Evolutionary conservation across 1,284 basidiomycete species (phyloP).

Genomic region (Moesziomyces aphidis): DNA sequence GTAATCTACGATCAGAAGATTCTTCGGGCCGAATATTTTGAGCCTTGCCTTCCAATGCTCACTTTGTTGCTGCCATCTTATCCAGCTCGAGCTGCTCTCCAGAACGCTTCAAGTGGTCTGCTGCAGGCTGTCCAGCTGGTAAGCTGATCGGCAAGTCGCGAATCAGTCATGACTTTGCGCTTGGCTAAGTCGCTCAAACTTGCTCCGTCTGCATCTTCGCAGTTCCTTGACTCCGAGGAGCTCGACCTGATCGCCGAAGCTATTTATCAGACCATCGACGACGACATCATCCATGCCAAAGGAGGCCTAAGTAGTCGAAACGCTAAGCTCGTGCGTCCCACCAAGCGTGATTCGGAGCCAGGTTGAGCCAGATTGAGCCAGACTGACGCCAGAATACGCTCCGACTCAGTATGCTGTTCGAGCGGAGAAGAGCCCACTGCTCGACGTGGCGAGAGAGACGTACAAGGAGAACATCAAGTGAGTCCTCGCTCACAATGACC

Average conservation of each 20-base stretch:
- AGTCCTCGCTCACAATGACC: neutral
- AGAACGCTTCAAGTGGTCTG: constrained; percentile 74
- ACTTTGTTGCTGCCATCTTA: constrained; percentile 64
- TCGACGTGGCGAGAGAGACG: constrained; percentile 91
- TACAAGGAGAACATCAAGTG: constrained; percentile 81
- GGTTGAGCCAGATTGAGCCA: no score
- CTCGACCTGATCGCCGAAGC: constrained; percentile 75
- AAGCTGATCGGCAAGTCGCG: constrained; percentile 16
- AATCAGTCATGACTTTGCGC: no score
- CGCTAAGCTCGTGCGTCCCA: constrained; percentile 26
- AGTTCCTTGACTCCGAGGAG: constrained; percentile 80
- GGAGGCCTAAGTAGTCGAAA: constrained; percentile 28
- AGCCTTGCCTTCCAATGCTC: no score
- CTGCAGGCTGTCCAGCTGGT: constrained; percentile 76
- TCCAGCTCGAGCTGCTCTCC: constrained; percentile 74
- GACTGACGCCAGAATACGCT: neutral
- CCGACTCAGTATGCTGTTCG: constrained; percentile 78
- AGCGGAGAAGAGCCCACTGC: constrained; percentile 80
- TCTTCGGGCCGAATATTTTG: no score
- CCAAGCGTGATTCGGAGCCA: no score
- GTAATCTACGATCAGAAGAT: no score
- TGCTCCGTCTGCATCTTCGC: neutral
- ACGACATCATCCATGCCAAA: constrained; percentile 70
- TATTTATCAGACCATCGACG: constrained; percentile 78
- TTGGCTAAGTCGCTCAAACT: neutral